Conservation (phyloP, 2,329 filamentous ascomycete genomes). For the Alternaria sp. region DNA sequence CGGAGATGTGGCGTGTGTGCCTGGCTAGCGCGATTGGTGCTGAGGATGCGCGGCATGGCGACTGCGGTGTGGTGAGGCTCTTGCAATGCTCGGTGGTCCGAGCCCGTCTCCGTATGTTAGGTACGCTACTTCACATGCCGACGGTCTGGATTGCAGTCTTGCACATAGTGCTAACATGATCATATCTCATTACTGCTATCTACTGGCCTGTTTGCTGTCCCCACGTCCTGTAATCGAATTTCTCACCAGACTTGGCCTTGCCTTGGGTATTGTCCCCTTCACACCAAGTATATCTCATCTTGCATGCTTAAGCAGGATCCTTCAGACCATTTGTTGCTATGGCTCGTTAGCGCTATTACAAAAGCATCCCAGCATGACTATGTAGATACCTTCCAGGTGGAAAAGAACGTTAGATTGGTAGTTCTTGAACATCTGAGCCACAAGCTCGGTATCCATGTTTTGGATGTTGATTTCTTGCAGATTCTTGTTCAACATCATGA, state of each 20-base stretch:
- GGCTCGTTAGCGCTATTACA: neutral
- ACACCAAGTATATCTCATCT: neutral
- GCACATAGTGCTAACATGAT: neutral
- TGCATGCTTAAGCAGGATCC: slow-evolving; percentile 66
- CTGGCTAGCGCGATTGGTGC: slow-evolving; percentile 23
- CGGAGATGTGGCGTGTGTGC: slow-evolving; percentile 17
- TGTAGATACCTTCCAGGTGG: slow-evolving; percentile 81
- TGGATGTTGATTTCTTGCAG: slow-evolving; percentile 97
- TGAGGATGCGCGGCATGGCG: slow-evolving; percentile 22
- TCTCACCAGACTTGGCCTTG: neutral
- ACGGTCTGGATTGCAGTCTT: neutral
- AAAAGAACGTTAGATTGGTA: slow-evolving; percentile 98
- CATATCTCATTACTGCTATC: slow-evolving; percentile 10
- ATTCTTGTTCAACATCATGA: slow-evolving; percentile 90
- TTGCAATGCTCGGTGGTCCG: slow-evolving; percentile 26
- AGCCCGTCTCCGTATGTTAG: slow-evolving; percentile 26
- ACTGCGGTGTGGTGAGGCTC: slow-evolving; percentile 24
- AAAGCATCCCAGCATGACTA: slow-evolving; percentile 3
- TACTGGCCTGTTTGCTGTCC: neutral
- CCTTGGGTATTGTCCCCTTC: neutral
- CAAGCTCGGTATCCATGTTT: slow-evolving; percentile 98
- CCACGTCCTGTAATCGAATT: neutral
- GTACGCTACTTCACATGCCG: neutral
- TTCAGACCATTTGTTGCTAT: slow-evolving; percentile 83
- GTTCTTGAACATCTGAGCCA: slow-evolving; percentile 99